Evolutionary conservation across 352 stramenopile genomes (phyloP), one percentile per base, ranked within the genome.

Genomic region (Phytophthora fragariae): DNA sequence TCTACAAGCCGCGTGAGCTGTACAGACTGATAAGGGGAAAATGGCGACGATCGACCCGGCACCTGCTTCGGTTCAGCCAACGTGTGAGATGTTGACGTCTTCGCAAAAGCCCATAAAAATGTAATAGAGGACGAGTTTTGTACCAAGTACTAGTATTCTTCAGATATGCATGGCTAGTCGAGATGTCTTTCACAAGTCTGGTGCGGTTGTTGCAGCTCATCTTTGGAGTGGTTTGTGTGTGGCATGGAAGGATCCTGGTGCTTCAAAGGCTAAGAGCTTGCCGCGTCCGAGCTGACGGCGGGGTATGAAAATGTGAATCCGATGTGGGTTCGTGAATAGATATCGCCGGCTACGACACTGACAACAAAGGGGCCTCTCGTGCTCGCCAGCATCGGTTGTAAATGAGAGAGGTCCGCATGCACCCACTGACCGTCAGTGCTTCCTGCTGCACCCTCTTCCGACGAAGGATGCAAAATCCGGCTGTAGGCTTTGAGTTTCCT

Each of bases 101-200:
- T 66, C 65, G 57, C 65, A 66, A 68, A 74, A 67, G 11, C 5
- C n/a, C 44, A 69, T 65, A 73, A 76, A 76, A 76, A 65, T 69
- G 52, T 62, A 58, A 52, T 27, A 19, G 67, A 74, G 64, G 67
- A 74, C 60, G 35, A 53, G 47, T 54, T 68, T 59, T 68, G 21
- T 69, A 57, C 69, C 33, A 27, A 27, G 24, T 27, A 27, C 1
- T 27, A 27, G 24, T 27, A 27, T 1, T 27, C 24, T 14, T 41
- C 35, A 15, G 2, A 15, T 7, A 54, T 31, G 47, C n/a, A 29
- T 54, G 19, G 12, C 31, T 41, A 17, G 35, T 39, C 37, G 57
- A 62, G 19, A 21, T 52, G n/a, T 9, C 14, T 11, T 14, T 46
- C 53, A 46, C 5, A 1, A 1, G 29, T 15, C 21, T 55, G 1